Evolutionary conservation across 768 basidiomycete species (phyloP).

Genomic region (Scleroderma bovista): DNA sequence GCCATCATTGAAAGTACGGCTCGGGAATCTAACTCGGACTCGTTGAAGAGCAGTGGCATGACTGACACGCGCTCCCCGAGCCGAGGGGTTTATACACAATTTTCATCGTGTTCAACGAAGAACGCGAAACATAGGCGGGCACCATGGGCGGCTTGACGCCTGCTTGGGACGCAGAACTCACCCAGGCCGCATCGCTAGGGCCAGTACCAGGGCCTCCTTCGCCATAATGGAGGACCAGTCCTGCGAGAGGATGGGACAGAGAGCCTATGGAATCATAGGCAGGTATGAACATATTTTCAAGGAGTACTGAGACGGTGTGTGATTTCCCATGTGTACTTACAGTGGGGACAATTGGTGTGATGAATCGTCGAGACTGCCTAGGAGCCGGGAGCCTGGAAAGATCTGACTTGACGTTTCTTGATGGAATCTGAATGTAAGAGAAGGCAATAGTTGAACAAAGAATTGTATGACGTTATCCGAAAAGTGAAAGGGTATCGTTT

Average conservation of each 20-base stretch:
- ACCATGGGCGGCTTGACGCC: constrained; percentile 28
- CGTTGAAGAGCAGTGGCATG: constrained; percentile 47
- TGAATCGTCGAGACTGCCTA: too few relatives aligned
- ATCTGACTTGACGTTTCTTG: too few relatives aligned
- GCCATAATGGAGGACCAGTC: constrained; percentile 64
- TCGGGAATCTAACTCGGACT: constrained; percentile 59
- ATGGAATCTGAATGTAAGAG: too few relatives aligned
- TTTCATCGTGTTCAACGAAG: constrained; percentile 56
- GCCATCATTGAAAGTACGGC: constrained; percentile 76
- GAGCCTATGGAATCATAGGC: constrained; percentile 43
- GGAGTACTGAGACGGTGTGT: constrained; percentile 59
- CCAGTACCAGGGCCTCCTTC: constrained; percentile 53
- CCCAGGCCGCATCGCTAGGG: constrained; percentile 65
- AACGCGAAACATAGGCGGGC: constrained; percentile 53
- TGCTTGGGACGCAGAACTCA: constrained; percentile 37
- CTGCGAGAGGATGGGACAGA: constrained; percentile 49
- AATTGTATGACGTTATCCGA: too few relatives aligned
- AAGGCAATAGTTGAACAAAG: too few relatives aligned
- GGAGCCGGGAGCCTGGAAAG: too few relatives aligned
- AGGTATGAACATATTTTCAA: constrained; percentile 65
- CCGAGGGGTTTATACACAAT: constrained; percentile 50
- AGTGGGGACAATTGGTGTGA: too few relatives aligned
- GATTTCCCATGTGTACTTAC: too few relatives aligned
- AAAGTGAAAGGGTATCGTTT: too few relatives aligned
- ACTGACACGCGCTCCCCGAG: constrained; percentile 46